Evolutionary conservation across 805 yeast genomes (phyloP), one percentile per base, ranked within the genome.

Genomic region (Lipomyces starkeyi): DNA sequence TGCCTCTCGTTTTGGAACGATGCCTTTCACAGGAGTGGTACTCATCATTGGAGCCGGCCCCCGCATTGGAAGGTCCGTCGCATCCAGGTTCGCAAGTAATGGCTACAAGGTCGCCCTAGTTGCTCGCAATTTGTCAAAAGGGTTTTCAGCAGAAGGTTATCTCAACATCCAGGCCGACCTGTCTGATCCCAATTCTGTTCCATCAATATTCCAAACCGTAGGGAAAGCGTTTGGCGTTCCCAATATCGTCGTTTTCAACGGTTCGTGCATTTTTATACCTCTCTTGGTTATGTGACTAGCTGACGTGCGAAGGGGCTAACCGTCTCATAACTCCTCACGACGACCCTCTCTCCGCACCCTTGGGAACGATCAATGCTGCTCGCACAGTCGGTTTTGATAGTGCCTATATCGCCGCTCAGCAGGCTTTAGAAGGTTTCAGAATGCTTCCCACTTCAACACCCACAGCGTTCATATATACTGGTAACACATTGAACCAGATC

Each of bases 391-490:
- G n/a, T n/a, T n/a, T n/a, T n/a, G n/a, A n/a, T n/a, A n/a, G n/a
- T n/a, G n/a, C n/a, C n/a, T n/a, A n/a, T n/a, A n/a, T n/a, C n/a
- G n/a, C n/a, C n/a, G n/a, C n/a, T n/a, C n/a, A n/a, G n/a, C n/a
- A n/a, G n/a, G n/a, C n/a, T n/a, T n/a, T n/a, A n/a, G n/a, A n/a
- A n/a, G n/a, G n/a, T n/a, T n/a, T n/a, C n/a, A n/a, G n/a, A n/a
- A n/a, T 13, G 13, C 17, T 5, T 9, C 43, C 2, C 34, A 53
- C 20, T 9, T 60, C 25, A 49, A 34, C n/a, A 49, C 47, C 43
- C 49, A 52, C 37, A 32, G 29, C 20, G 14, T 60, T 60, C 27
- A 60, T 60, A 11, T 49, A 52, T 32, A 60, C 63, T 14, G 63
- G 63, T 8, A 60, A 60, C 43, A 37, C 3, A 5, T 14, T 11